Base-by-base conservation (phyloP, 495 filamentous ascomycete species). In the Xylaria scruposa region DNA sequence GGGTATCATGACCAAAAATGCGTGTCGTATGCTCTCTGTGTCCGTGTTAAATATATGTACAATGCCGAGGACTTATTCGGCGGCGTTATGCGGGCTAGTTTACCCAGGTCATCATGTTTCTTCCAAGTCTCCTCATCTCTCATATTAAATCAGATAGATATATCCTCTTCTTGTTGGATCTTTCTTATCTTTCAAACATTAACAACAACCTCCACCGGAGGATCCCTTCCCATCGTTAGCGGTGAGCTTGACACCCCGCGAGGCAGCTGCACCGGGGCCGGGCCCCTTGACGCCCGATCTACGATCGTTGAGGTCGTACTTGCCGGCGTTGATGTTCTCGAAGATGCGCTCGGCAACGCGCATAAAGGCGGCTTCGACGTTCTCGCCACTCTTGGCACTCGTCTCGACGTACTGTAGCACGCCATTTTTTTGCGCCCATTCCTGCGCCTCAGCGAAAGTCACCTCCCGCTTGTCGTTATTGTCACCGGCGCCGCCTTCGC, bases 381-480 rank as follows among this genome's bases (percentile, higher is more conserved):
- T 92, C 79, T 96, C 93, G 29, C 96, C 96, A 47, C 89, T 94
- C 84, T 97, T 99, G 47, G 96, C 96, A 68, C 89, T 92, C n/a
- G 96, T 99, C 83, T 99, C 96, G 61, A 98, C 93, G 79, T 97
- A 97, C 74, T 91, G 88, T 70, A 97, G 87, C 21, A 98, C 88
- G 62, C 90, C 91, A 81, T 98, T 97, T 71, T 84, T 80, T 66
- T 85, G 84, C 44, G 94, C 96, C 96, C 96, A 99, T 64, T 91
- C 92, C 75, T 92, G 89, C 8, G 96, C 96, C 80, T 97, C 95
- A 59, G 90, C 84, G 47, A 79, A 82, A 1, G 92, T 90, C 1
- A 99, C 93, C 76, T 93, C 90, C 69, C 95, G 87, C 81, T 92
- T 89, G 74, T 91, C 92, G 70, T 83, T 68, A 10, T 92, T 89